Conservation (phyloP, 306 rosid species). For the Cyamopsis tetragonoloba region DNA sequence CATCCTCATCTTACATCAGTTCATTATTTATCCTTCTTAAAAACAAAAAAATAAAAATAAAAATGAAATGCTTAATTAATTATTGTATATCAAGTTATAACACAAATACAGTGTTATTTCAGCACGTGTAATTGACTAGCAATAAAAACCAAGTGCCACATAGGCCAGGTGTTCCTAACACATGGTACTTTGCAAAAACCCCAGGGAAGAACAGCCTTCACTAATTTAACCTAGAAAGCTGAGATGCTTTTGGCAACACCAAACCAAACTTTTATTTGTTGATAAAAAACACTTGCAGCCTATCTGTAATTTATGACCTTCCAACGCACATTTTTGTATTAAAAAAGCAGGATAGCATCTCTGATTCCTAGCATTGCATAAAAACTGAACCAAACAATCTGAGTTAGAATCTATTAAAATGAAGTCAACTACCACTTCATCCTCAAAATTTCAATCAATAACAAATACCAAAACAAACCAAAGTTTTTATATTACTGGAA, state of each 20-base stretch:
- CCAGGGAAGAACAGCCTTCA: neutral
- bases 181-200: neutral
- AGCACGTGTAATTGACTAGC: neutral
- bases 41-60: neutral
- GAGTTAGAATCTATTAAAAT: neutral
- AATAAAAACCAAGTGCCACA: neutral
- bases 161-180: neutral
- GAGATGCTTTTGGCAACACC: neutral
- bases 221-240: neutral
- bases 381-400: neutral
- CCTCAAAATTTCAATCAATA: neutral
- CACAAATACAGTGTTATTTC: neutral
- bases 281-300: neutral
- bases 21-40: neutral
- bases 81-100: neutral
- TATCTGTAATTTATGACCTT: neutral
- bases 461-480: neutral
- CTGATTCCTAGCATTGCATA: neutral
- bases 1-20: neutral
- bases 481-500: neutral
- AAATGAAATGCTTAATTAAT: neutral
- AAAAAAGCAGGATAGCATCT: neutral
- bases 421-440: neutral
- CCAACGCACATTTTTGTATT: neutral
- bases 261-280: neutral